Evolutionary conservation across 805 yeast species (phyloP), one percentile per base, ranked within the genome.

Genomic region (Wickerhamiella spandovensis): DNA sequence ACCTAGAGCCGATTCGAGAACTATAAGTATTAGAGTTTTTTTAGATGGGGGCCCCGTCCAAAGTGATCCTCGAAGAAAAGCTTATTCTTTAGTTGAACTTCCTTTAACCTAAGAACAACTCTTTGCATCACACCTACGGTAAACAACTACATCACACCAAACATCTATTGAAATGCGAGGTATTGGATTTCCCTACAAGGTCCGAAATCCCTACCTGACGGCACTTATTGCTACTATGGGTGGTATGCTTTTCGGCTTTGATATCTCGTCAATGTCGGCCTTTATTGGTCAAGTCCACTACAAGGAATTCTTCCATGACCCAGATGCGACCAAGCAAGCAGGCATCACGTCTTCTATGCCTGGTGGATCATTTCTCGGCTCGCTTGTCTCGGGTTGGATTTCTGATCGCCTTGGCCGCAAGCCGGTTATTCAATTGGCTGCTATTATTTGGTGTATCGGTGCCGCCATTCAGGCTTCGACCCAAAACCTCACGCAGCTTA

Each of bases 221-320:
- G 76, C 83, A 13, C 56, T 64, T 21, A 72, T 80, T 37, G 72
- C 87, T 46, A 73, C 84, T 53, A 63, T 82, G 24, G 82, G 85
- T 43, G 90, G 89, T 44, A 68, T 79, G 67, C 72, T 84, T 64
- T 77, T 82, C 65, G 94, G 95, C 51, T 77, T 83, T 60, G 95
- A 86, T 63, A 79, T 82, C 48, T 78, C 90, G 2, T 83, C 94
- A 0, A 76, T 85, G 69, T 76, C 88, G 1, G 80, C 85, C 1
- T 82, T 84, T 58, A 70, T 84, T 42, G 70, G 72, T 1, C 66
- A 73, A 13, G 65, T 62, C 0, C 67, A 69, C 17, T 85, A 84
- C 63, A 62, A 63, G 32, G 56, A 63, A 0, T 84, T 84, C 66
- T 56, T 73, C 52, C 48, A 64, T 42, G 63, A 68, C 37, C 71